Conservation (phyloP, 2,329 filamentous ascomycete species). For the Sphaceloma murrayae region DNA sequence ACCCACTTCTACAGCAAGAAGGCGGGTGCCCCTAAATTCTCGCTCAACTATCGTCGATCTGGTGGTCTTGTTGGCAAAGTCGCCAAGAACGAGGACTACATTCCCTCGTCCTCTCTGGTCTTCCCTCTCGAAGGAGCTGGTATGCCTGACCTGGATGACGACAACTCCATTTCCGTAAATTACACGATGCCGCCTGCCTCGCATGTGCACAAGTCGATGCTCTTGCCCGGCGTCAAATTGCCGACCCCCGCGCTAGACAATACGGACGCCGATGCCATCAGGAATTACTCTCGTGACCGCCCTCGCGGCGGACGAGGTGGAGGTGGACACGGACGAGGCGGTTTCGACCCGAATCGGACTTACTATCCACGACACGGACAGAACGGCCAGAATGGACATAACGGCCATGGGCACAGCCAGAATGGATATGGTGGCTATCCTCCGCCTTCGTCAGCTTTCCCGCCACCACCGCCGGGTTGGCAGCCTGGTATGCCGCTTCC, state of each 20-base stretch:
- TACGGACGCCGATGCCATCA: conserved; percentile 64
- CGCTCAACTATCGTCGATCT: conserved; percentile 64
- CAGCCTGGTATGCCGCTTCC: conserved; percentile 21
- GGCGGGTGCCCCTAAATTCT: conserved; percentile 55
- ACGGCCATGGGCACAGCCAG: too few species aligned
- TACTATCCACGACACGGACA: background rate
- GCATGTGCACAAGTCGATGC: conserved; percentile 83
- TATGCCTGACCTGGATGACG: conserved; percentile 71
- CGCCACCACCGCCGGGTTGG: conserved; percentile 21
- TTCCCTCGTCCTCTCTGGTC: conserved; percentile 70
- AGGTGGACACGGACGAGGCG: conserved; percentile 20
- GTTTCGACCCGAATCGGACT: conserved; percentile 13
- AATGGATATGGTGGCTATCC: conserved; percentile 22
- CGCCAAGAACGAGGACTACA: conserved; percentile 71
- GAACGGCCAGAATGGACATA: conserved; percentile 22
- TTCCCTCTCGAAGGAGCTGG: conserved; percentile 65
- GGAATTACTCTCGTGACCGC: conserved; percentile 58
- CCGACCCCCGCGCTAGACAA: conserved; percentile 62
- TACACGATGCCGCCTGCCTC: conserved; percentile 70
- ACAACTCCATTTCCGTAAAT: conserved; percentile 78
- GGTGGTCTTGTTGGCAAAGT: conserved; percentile 72
- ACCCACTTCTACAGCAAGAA: conserved; percentile 88
- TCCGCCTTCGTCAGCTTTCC: conserved; percentile 22
- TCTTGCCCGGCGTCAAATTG: conserved; percentile 72
- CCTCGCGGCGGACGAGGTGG: conserved; percentile 23